These are phyloP conservation scores for Syncephalastrum sp. DNA, from an alignment of 371 early-diverging fungal species.

Conservation along the genomic window DNA sequence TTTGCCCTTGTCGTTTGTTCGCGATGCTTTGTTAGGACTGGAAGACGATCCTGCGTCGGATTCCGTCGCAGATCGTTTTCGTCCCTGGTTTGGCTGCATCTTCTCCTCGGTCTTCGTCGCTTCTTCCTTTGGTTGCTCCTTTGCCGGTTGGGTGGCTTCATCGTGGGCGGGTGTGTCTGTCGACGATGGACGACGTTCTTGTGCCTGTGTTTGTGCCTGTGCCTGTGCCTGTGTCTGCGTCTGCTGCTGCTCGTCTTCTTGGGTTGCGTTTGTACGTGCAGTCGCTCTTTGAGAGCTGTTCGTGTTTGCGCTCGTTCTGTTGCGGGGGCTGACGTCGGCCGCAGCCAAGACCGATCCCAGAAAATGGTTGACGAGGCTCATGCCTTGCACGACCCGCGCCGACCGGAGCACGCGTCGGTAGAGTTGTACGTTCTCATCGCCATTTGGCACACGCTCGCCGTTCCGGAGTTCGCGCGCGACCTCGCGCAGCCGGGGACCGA, in stretches of 20 bases:
- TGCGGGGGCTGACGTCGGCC: slow-evolving; percentile 32
- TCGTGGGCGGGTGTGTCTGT: no score
- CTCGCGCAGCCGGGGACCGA: slow-evolving; percentile 36
- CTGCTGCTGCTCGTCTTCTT: not conserved
- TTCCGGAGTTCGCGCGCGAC: slow-evolving; percentile 27
- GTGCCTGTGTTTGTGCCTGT: not conserved
- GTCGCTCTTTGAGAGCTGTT: slow-evolving; percentile 5
- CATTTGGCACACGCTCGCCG: slow-evolving; percentile 20
- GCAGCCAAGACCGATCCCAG: slow-evolving; percentile 45
- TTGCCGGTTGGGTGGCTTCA: no score
- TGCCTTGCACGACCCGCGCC: slow-evolving; percentile 48
- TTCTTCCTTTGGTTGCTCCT: not conserved
- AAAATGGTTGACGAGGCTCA: slow-evolving; percentile 48
- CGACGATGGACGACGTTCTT: not conserved
- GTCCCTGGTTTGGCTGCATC: slow-evolving; percentile 2
- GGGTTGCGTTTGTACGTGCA: slow-evolving; percentile 8
- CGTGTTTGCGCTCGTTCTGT: slow-evolving; percentile 8
- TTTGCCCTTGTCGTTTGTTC: no score
- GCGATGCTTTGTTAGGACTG: no score
- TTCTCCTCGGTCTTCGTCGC: not conserved
- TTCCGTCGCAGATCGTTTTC: not conserved
- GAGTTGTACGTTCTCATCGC: slow-evolving; percentile 22
- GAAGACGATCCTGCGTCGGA: not conserved
- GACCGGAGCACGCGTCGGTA: slow-evolving; percentile 29
- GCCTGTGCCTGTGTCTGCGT: not conserved